Conservation (phyloP, 768 basidiomycete species). For the Macrocybe gigantea region DNA sequence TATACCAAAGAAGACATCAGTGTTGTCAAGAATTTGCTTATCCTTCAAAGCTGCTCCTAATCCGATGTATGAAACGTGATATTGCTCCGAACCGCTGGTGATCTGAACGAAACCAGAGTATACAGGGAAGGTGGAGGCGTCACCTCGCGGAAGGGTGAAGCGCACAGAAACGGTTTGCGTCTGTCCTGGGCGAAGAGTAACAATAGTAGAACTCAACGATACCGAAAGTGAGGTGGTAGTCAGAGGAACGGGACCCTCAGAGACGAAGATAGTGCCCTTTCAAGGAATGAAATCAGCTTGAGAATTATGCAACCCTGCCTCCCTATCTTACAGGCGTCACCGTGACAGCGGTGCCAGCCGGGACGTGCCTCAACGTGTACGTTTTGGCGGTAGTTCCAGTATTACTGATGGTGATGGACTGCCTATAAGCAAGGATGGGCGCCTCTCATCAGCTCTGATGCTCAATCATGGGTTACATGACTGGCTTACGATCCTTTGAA, state of each 20-base stretch:
- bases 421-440: conserved; percentile 20
- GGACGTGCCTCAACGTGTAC: conserved; percentile 45
- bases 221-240: conserved; percentile 39
- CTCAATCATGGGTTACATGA: conserved; percentile 2
- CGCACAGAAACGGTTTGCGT: conserved; percentile 32
- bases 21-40: conserved; percentile 47
- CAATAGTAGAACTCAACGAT: conserved; percentile 32
- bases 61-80: conserved; percentile 44
- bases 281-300: too few species aligned
- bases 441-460: neutral
- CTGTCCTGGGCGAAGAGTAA: conserved; percentile 40
- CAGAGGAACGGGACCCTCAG: conserved; percentile 46
- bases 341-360: conserved; percentile 52
- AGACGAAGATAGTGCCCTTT: conserved; percentile 35
- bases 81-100: conserved; percentile 24
- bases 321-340: conserved; percentile 28
- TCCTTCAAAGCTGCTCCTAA: conserved; percentile 35
- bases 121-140: conserved; percentile 45
- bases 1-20: conserved; percentile 39
- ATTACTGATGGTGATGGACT: conserved; percentile 48
- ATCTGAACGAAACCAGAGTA: conserved; percentile 55
- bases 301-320: neutral
- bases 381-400: conserved; percentile 32
- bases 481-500: conserved; percentile 35
- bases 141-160: conserved; percentile 40